Conservation (phyloP, 148 eudicot species). For the Suaeda aralocaspica region DNA sequence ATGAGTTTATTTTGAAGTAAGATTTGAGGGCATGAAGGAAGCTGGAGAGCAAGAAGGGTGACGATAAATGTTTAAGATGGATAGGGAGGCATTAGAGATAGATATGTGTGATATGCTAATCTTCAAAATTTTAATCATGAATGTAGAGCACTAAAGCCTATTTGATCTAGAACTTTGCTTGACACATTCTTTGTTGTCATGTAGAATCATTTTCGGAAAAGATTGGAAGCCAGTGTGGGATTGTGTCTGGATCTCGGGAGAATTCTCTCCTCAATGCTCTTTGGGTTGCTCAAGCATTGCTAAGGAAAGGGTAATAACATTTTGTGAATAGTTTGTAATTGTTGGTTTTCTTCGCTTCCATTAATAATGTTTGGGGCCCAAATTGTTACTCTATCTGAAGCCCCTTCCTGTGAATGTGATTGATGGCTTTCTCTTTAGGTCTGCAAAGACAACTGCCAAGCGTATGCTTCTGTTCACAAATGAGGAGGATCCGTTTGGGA, state of each 20-base stretch:
- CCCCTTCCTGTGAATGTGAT: constrained; percentile 4
- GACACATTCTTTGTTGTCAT: not conserved
- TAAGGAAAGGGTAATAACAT: constrained; percentile 77
- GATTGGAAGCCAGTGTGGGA: constrained; percentile 81
- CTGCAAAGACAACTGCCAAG: constrained; percentile 78
- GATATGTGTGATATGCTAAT: too few relatives aligned
- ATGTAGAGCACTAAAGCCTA: not conserved
- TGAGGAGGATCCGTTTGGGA: constrained; percentile 97
- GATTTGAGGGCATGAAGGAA: too few relatives aligned
- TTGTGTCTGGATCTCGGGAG: constrained; percentile 75
- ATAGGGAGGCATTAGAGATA: not conserved
- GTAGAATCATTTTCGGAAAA: constrained; percentile 67
- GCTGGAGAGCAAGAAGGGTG: not conserved
- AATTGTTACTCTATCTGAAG: constrained; percentile 3
- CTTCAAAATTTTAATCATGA: not conserved
- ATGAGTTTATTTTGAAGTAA: too few relatives aligned
- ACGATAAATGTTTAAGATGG: not conserved
- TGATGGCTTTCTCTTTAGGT: constrained; percentile 39
- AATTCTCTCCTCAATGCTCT: constrained; percentile 89
- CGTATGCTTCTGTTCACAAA: constrained; percentile 78
- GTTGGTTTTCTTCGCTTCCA: not conserved
- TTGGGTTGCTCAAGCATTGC: constrained; percentile 94
- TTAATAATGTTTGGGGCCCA: not conserved
- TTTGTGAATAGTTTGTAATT: not conserved
- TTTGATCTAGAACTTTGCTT: constrained; percentile 3